Evolutionary conservation across 306 rosid genomes (phyloP), one percentile per base, ranked within the genome.

Genomic region (Cucurbita argyrosperma): DNA sequence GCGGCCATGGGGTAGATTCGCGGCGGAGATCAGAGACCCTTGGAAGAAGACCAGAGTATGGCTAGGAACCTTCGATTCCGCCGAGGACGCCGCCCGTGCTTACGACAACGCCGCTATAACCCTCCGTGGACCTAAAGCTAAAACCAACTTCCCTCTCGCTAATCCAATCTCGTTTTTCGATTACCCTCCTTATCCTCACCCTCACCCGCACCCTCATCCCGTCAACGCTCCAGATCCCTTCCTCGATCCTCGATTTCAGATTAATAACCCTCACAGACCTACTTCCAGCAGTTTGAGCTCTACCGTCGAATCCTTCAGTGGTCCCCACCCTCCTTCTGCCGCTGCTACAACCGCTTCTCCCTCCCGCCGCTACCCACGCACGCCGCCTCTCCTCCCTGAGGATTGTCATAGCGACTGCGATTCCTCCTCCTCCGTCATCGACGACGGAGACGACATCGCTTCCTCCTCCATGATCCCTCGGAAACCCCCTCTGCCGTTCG

Each of bases 371-470:
- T 80, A 80, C 19, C 90, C 92, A 0, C 77, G 90, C 43, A 78
- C 90, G 1, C 96, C 96, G 13, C 90, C 96, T 1, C 55, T 87
- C 5, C 85, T 80, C 5, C 90, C 96, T 0, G 96, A 88, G 68
- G 97, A 92, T 57, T 90, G 96, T 80, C 96, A 84, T 49, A 92
- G 98, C 71, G 96, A 90, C 81, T 92, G 98, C 73, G 98, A 88
- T 42, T 92, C 98, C 0, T 92, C 97, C 19, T 88, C 96, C 0
- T 90, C 96, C 8, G 96, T 89, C 5, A 80, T 90, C 1, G 92
- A 84, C 47, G 90, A 87, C 14, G 90, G 81, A 10, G 90, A 80
- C n/a, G 90, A 80, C n/a, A 74, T 82, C 40, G 83, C 37, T 0
- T 84, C 84, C 10, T 83, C 96, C 0, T 80, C 87, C 4, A 2